These are phyloP conservation scores for Calonectria montana DNA, from an alignment of 2,329 filamentous ascomycete genomes.

Conservation along the genomic window DNA sequence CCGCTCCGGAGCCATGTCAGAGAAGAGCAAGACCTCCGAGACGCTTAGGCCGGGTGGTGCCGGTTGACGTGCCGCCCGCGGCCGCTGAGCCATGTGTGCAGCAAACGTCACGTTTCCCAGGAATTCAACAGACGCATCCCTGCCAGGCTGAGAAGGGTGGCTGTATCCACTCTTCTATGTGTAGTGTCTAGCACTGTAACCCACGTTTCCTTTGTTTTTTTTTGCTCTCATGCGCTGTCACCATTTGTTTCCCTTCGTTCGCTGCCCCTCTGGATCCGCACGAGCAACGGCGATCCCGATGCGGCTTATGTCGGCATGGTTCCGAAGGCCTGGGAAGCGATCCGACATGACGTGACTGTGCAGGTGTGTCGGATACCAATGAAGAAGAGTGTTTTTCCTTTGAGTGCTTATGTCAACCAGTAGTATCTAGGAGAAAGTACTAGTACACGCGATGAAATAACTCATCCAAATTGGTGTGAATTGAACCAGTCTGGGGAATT, in stretches of 20 bases:
- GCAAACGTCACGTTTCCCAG: not conserved
- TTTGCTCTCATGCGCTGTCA: not conserved
- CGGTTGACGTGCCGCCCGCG: conserved; percentile 1
- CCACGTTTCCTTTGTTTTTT: not conserved
- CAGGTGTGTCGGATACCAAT: not conserved
- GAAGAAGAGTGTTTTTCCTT: not conserved
- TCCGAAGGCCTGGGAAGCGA: conserved; percentile 2
- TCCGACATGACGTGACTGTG: not conserved
- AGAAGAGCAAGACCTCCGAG: conserved; percentile 18
- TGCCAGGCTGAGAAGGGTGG: conserved; percentile 38
- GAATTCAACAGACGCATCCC: conserved; percentile 20
- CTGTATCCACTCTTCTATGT: not conserved
- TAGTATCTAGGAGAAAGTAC: not conserved
- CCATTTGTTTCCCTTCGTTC: not conserved
- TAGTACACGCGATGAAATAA: not conserved
- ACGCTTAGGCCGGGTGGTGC: conserved; percentile 3
- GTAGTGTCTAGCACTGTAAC: not conserved
- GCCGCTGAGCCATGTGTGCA: conserved; percentile 9
- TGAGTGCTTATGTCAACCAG: conserved; percentile 9
- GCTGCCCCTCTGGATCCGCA: conserved; percentile 24
- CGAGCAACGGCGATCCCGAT: conserved; percentile 42
- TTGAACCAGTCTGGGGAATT: not conserved
- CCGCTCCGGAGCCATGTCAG: conserved; percentile 7
- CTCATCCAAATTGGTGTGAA: not conserved
- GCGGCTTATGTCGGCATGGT: conserved; percentile 23